A percentile compares a stretch with the other conserved stretches of the same genome.
Conservation (phyloP, 345 rosid species). For the Nephelium lappaceum region DNA sequence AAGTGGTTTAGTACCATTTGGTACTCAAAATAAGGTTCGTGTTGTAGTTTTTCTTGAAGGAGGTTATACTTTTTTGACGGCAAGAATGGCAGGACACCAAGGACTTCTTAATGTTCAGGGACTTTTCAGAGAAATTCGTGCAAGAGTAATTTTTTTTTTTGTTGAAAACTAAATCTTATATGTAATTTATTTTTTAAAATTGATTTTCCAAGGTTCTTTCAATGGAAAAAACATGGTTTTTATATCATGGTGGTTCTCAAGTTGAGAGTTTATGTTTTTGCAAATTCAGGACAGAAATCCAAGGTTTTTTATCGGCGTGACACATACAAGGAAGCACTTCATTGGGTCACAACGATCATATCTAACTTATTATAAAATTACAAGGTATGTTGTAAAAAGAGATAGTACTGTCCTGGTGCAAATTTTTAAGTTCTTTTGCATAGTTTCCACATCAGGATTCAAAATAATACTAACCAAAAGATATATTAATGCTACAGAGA, state of each 20-base stretch:
- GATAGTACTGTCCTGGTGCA: background rate
- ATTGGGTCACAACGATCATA: background rate
- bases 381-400: constrained; percentile 19
- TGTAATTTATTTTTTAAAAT: too few relatives aligned
- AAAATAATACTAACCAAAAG: too few relatives aligned
- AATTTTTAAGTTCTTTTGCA: too few relatives aligned
- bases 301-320: constrained; percentile 12
- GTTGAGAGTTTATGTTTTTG: background rate
- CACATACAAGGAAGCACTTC: background rate
- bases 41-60: constrained; percentile 18
- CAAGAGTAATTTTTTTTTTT: too few relatives aligned
- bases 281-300: background rate
- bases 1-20: constrained; percentile 43
- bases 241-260: background rate
- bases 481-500: constrained; percentile 11
- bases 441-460: too few relatives aligned
- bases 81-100: constrained; percentile 21
- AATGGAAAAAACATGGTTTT: too few relatives aligned
- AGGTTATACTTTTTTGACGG: constrained; percentile 31
- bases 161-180: too few relatives aligned
- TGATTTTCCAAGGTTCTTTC: too few relatives aligned
- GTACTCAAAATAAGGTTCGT: constrained; percentile 37
- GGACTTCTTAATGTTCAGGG: constrained; percentile 23
- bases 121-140: constrained; percentile 27
- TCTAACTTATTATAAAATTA: constrained; percentile 8